A percentile compares a stretch with the other conserved stretches of the same genome.
These are phyloP conservation scores for Stemphylium beticola DNA, from an alignment of 2,329 filamentous ascomycete species.

Conservation along the genomic window DNA sequence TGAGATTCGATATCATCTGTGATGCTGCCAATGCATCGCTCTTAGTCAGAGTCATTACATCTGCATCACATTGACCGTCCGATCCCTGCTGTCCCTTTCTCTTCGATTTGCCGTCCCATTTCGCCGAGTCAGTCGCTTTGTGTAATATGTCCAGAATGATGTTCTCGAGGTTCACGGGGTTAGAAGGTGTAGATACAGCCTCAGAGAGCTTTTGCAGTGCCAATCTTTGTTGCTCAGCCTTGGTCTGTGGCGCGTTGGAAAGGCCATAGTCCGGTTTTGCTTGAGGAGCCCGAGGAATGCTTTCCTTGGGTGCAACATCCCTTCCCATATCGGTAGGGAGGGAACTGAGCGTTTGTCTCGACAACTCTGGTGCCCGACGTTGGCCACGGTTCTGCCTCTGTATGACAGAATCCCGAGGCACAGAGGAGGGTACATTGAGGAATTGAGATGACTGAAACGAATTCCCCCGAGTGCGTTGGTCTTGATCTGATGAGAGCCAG, in stretches of 20 bases:
- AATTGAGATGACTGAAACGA: not conserved
- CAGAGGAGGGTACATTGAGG: not conserved
- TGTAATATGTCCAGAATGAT: conserved; percentile 28
- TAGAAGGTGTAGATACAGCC: conserved; percentile 17
- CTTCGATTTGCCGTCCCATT: not conserved
- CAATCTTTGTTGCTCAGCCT: conserved; percentile 38
- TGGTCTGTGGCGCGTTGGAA: conserved; percentile 33
- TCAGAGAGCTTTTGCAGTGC: conserved; percentile 35
- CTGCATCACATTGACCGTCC: not conserved
- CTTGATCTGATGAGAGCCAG: conserved; percentile 25
- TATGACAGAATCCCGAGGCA: not conserved
- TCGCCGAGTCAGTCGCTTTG: conserved; percentile 2
- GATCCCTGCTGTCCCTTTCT: not conserved
- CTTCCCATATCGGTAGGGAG: not conserved
- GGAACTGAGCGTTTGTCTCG: not conserved
- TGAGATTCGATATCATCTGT: conserved; percentile 33
- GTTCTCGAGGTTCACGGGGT: conserved; percentile 30
- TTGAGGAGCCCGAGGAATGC: not conserved
- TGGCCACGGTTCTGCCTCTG: conserved; percentile 5
- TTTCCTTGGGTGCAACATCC: not conserved
- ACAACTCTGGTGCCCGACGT: not conserved
- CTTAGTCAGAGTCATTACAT: conserved; percentile 23
- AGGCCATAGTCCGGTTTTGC: not conserved
- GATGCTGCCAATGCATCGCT: conserved; percentile 30
- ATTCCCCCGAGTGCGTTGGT: not conserved